Conservation (phyloP, 495 filamentous ascomycete genomes). For the Ramalina intermedia region DNA sequence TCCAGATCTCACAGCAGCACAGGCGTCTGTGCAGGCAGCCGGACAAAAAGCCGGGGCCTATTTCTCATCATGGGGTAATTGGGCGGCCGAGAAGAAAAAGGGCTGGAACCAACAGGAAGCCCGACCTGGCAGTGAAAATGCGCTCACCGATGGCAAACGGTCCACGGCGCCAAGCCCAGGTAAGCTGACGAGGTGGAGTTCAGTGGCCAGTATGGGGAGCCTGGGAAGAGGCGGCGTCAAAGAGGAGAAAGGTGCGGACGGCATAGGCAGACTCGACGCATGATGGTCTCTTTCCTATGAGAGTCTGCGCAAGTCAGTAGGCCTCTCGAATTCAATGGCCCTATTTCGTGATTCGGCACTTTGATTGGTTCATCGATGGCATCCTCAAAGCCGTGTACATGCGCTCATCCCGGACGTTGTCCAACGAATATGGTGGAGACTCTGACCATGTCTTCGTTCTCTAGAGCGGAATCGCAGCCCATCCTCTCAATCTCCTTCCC, state of each 20-base stretch:
- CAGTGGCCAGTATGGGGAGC: constrained; percentile 1
- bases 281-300: constrained; percentile 2
- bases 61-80: constrained; percentile 84
- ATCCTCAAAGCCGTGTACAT: too few species aligned
- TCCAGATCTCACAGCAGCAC: constrained; percentile 49
- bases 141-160: constrained; percentile 8
- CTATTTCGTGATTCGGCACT: too few species aligned
- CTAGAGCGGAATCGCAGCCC: too few species aligned
- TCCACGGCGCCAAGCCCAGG: background rate
- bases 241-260: constrained; percentile 17
- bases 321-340: background rate
- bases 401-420: too few species aligned
- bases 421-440: too few species aligned
- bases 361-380: too few species aligned
- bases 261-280: constrained; percentile 18
- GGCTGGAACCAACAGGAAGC: constrained; percentile 32
- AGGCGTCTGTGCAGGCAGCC: constrained; percentile 52
- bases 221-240: constrained; percentile 1
- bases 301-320: background rate
- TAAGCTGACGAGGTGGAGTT: constrained; percentile 7
- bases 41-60: constrained; percentile 71
- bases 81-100: constrained; percentile 82
- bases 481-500: too few species aligned
- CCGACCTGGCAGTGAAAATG: constrained; percentile 4
- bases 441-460: too few species aligned